Evolutionary conservation across 352 stramenopile genomes (phyloP), one percentile per base, ranked within the genome.

Genomic region (Phytophthora fragariae): DNA sequence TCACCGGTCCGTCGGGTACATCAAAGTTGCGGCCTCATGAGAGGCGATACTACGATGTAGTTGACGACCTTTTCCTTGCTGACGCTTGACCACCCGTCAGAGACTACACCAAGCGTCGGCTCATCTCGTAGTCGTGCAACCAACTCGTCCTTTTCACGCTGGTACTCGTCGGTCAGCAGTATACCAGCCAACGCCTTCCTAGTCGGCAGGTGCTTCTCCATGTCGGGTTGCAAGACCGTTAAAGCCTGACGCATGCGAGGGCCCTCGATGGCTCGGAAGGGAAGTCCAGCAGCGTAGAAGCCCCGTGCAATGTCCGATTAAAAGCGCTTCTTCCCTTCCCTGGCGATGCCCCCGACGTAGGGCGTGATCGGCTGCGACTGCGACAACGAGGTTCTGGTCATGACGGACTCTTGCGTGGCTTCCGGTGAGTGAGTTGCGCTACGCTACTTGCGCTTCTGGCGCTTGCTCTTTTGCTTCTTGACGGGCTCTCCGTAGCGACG

Each of bases 61-160:
- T 68, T 56, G 11, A 61, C 62, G n/a, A 61, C 17, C 52, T 68
- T 68, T 24, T 63, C 56, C 24, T 66, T 72, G 47, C 59, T 59
- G 19, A 72, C 24, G n/a, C 21, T 71, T 5, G 49, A 61, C 24
- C 49, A 65, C 5, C 64, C 57, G 44, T 63, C 49, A 2, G 24
- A 53, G 1, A 74, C 9, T 2, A 75, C 24, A 9, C 41, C 44
- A 19, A 62, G 3, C 19, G 29, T 62, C 12, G 62, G 19, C 21
- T 70, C 41, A 62, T 62, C 54, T 6, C 29, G 33, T 39, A 67
- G 6, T 53, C 56, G 35, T 35, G 33, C 56, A 62, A 62, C 29
- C 17, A 59, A 31, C 17, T 59, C 35, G 21, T 15, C 6, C 37
- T 67, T 67, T 35, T 67, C 35, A 8, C 17, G n/a, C n/a, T 67